Evolutionary conservation across 1,284 basidiomycete genomes (phyloP).

Genomic region (Ganoderma lingzhi): DNA sequence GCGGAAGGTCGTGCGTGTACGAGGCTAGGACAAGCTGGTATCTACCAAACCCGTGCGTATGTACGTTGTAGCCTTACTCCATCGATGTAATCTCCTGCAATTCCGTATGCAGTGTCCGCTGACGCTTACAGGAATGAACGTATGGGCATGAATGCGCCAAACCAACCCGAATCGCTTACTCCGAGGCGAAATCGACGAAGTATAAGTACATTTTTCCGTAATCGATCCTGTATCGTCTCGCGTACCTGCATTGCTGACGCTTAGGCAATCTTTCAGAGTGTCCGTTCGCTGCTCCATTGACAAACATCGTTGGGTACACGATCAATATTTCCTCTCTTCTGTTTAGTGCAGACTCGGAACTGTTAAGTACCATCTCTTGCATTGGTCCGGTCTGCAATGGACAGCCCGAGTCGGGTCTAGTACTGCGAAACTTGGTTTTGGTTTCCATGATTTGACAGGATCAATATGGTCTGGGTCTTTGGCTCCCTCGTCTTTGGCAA

Average conservation of each 20-base stretch:
- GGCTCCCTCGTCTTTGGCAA: too few species aligned
- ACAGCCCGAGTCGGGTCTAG: too few species aligned
- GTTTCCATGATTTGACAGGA: too few species aligned
- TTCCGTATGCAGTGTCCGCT: neutral
- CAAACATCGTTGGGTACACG: neutral
- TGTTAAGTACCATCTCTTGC: too few species aligned
- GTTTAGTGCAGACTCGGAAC: too few species aligned
- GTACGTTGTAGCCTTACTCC: slow-evolving; percentile 28
- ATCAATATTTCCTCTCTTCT: too few species aligned
- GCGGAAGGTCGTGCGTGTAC: slow-evolving; percentile 81
- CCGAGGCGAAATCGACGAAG: too few species aligned
- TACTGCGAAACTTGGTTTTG: too few species aligned
- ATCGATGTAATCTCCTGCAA: slow-evolving; percentile 27
- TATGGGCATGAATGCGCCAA: neutral
- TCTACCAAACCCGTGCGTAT: slow-evolving; percentile 16
- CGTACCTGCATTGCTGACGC: neutral
- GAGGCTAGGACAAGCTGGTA: slow-evolving; percentile 47
- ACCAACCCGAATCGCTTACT: neutral
- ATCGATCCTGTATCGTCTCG: neutral
- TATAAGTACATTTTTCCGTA: neutral
- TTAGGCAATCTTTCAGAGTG: neutral
- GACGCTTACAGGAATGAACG: neutral
- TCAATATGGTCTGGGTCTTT: too few species aligned
- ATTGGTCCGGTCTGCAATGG: too few species aligned
- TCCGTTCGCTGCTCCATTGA: neutral